Evolutionary conservation across 768 basidiomycete species (phyloP).

Genomic region (Rhizopogon roseolus): DNA sequence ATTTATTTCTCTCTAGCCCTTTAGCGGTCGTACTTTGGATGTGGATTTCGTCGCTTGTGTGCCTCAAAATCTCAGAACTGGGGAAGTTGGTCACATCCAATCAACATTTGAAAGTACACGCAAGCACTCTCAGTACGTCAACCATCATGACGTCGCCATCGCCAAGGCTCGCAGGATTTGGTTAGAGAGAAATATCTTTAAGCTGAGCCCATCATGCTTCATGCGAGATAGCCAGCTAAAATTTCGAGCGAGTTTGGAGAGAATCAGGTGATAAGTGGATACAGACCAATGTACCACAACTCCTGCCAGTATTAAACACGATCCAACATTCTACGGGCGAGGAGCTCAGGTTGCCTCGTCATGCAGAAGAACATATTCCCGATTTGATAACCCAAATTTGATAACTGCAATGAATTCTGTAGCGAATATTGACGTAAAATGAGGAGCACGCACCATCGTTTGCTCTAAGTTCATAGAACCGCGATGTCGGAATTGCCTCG

Average conservation of each 20-base stretch:
- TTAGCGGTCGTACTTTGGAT: no score
- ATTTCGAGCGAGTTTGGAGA: neutral
- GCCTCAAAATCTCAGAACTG: neutral
- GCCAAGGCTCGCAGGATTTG: neutral
- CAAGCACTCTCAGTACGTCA: neutral
- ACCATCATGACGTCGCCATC: no score
- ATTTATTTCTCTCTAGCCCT: no score
- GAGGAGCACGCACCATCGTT: conserved; percentile 61
- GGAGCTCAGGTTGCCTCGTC: conserved; percentile 55
- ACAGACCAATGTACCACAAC: neutral
- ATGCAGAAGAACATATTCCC: conserved; percentile 83
- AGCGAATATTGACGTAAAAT: neutral
- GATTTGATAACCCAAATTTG: conserved; percentile 76
- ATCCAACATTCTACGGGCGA: neutral
- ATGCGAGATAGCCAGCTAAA: neutral
- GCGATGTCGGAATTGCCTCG: conserved; percentile 73
- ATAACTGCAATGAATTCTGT: conserved; percentile 48
- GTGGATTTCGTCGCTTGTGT: neutral
- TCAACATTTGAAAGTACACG: neutral
- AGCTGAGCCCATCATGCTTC: neutral
- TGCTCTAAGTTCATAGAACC: conserved; percentile 80
- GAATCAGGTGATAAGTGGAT: neutral
- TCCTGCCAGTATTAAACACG: no score
- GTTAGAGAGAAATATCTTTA: neutral
- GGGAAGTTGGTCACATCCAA: neutral